phyloP scores from a whole-genome alignment of 257 asterid species.

The Datura wrightii region DNA sequence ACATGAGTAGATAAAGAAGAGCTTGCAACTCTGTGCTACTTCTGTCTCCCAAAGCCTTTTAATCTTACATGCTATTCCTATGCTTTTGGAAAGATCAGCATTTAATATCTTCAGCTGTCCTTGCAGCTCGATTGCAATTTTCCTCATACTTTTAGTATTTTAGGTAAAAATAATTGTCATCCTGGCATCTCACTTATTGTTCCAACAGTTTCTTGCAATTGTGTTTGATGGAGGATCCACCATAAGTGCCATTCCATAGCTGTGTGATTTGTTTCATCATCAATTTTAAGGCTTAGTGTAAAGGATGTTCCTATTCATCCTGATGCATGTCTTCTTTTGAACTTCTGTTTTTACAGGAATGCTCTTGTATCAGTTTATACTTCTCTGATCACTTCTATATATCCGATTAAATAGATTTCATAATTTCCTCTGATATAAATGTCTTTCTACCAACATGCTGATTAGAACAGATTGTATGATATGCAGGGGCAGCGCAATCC shows the following conservation, averaged over 20 bases:
- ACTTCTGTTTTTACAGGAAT: not conserved
- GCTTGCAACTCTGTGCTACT: conserved; percentile 7
- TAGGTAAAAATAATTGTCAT: not conserved
- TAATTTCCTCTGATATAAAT: not conserved
- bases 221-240: not conserved
- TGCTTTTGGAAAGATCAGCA: not conserved
- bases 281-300: not conserved
- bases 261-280: not conserved
- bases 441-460: not conserved
- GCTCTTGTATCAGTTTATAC: conserved; percentile 16
- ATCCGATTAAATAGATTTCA: not conserved
- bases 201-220: not conserved
- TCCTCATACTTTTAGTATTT: not conserved
- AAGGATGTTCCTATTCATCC: not conserved
- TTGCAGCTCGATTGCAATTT: not conserved
- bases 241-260: not conserved
- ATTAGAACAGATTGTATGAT: not conserved
- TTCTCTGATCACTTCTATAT: not conserved
- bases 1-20: not conserved
- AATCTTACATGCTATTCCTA: not conserved
- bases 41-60: not conserved
- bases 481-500: conserved; percentile 49
- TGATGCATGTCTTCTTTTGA: not conserved
- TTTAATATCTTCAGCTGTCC: conserved; percentile 18
- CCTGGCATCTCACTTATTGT: not conserved